Evolutionary conservation across 2,329 filamentous ascomycete species (phyloP), one percentile per base, ranked within the genome.

Genomic region (Xylaria digitata): DNA sequence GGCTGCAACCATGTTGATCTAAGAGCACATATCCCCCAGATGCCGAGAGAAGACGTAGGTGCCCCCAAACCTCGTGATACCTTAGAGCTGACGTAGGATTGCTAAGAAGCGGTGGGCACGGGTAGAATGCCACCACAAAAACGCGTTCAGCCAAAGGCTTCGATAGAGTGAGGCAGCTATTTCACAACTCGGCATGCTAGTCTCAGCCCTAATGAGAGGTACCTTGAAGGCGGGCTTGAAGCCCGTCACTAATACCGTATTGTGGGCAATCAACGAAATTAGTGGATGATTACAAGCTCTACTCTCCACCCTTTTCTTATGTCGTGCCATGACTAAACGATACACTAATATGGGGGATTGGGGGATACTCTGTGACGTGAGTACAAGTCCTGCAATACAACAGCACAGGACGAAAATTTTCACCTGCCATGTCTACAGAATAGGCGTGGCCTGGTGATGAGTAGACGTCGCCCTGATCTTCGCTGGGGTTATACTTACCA

Each of bases 81-180:
- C 40, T 53, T 23, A 58, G 40, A 60, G 54, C 61, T 60, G 61
- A 64, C 61, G 42, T 54, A 64, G 21, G 49, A 7, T 32, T 23
- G 37, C 54, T 42, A 17, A 49, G 40, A 42, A 49, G 32, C 8
- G 11, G 32, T 54, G 19, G 6, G 19, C 55, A 53, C n/a, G 40
- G 48, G 6, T 30, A 53, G 46, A n/a, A 43, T 17, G 17, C 6
- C 34, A 48, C 40, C 61, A 59, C 40, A 32, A 7, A 19, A 6
- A 54, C 11, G 34, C 34, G 8, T 37, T 9, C 34, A 15, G 26
- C 50, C 5, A 34, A 52, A 26, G 15, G 58, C 11, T 23, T 23
- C 19, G 45, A 56, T 37, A 37, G 8, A 11, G 8, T 9, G 34
- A 13, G 2, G 34, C n/a, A n/a, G n/a, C n/a, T n/a, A n/a, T n/a